Percentiles rank a stretch among this genome's conserved stretches.
Evolutionary conservation across 2,329 filamentous ascomycete species (phyloP).

Genomic region (Epichloe uncinata): DNA sequence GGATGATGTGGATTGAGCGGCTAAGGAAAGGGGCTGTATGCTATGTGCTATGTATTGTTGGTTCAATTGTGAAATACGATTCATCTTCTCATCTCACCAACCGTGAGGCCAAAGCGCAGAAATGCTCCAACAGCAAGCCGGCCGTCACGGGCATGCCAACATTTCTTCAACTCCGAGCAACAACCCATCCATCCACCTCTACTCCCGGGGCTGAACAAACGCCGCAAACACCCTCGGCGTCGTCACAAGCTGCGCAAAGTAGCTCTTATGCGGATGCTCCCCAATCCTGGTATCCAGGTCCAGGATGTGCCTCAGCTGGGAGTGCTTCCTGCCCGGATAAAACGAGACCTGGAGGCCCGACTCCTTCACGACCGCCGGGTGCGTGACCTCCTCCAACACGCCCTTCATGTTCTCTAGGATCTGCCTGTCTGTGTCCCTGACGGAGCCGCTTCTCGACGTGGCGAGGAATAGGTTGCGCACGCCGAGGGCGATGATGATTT

Average conservation of each 20-base stretch:
- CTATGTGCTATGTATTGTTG: neutral
- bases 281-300: slow-evolving; percentile 4
- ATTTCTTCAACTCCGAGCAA: neutral
- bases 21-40: neutral
- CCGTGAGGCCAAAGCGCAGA: too few species aligned
- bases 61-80: too few species aligned
- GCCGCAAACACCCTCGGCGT: slow-evolving; percentile 7
- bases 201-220: slow-evolving; percentile 3
- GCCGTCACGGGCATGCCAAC: too few species aligned
- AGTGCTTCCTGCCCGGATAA: slow-evolving; percentile 1
- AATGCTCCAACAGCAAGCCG: too few species aligned
- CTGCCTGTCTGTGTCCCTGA: slow-evolving; percentile 3
- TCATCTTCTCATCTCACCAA: too few species aligned
- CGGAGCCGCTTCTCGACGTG: neutral
- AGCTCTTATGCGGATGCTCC: neutral
- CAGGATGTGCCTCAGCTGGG: slow-evolving; percentile 1
- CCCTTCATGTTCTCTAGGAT: slow-evolving; percentile 3
- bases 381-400: neutral
- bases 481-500: slow-evolving; percentile 5
- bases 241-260: slow-evolving; percentile 5
- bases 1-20: neutral
- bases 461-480: slow-evolving; percentile 6
- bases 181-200: neutral
- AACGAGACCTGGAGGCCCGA: slow-evolving; percentile 3
- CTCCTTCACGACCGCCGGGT: neutral